Base-by-base conservation (phyloP, 2,329 filamentous ascomycete species). In the Coniochaeta prunicola region DNA sequence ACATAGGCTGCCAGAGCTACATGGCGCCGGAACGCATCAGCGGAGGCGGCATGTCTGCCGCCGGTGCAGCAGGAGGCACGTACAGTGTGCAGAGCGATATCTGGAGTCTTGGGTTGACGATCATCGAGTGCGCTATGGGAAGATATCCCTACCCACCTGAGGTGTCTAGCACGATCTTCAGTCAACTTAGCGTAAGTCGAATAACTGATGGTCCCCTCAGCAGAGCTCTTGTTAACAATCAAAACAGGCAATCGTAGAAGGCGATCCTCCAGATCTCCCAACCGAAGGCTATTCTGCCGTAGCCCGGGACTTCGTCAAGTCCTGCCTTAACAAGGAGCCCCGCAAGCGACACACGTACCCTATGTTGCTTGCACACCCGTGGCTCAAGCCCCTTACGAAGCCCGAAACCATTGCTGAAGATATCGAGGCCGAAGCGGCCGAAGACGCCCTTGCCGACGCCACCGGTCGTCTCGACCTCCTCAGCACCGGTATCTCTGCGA, bases 41-140 rank as follows among this genome's bases (percentile, higher is more conserved):
- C 9, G 91, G 91, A 55, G 92, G 92, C 59, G 89, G 89, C 24
- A 85, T 92, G 68, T 85, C 90, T 60, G 83, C 88, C 62, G 81
- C 85, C 4, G 80, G 86, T 19, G 84, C 86, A 60, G 80, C 84
- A 6, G 88, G 88, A 60, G 93, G 93, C 59, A 96, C 93, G 2
- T 99, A 99, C 74, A 96, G 91, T 71, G 94, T 99, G 40, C 94
- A 97, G 74, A 96, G 91, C 70, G 94, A 99, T 70, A 93, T 99
- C 60, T 99, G 94, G 94, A 96, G 91, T 73, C 75, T 99, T 65
- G 94, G 94, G 17, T 74, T 99, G 69, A 96, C 91, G 30, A 89
- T 99, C 63, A 96, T 99, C 66, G 94, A 99, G 74, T 97, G 93
- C 72, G 93, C 93, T 26, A 86, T 96, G 79, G 94, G 94, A 53